A percentile compares a stretch with the other conserved stretches of the same genome.
Conservation (phyloP, 176 grass and related monocot species). For the Melocanna baccifera region DNA sequence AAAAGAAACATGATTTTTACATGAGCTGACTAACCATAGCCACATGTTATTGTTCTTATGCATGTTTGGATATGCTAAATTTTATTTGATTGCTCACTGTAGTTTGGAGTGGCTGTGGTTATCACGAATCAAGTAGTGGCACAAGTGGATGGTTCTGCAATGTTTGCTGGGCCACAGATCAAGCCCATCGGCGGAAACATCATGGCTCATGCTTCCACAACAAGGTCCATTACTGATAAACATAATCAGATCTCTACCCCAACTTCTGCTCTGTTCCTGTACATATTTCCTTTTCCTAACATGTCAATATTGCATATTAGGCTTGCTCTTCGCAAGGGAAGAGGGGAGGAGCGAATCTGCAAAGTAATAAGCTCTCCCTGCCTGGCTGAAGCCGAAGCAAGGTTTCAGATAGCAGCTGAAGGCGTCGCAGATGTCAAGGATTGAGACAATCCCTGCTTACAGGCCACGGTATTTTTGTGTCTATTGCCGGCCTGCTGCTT, state of each 20-base stretch:
- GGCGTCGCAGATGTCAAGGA: conserved; percentile 78
- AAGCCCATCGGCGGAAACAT: conserved; percentile 95
- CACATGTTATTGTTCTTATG: neutral
- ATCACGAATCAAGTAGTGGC: conserved; percentile 98
- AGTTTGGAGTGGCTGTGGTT: conserved; percentile 97
- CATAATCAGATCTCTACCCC: neutral
- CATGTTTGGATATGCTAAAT: conserved; percentile 1
- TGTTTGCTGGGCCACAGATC: conserved; percentile 88
- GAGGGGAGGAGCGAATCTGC: conserved; percentile 79
- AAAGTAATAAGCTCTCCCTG: conserved; percentile 93
- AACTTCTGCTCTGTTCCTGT: neutral
- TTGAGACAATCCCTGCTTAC: conserved; percentile 15
- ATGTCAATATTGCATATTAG: conserved; percentile 26
- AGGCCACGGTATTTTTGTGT: neutral
- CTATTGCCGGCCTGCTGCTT: neutral
- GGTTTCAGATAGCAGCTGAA: conserved; percentile 73
- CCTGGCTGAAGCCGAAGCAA: conserved; percentile 74
- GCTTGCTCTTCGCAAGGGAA: conserved; percentile 89
- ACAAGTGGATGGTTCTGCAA: conserved; percentile 93
- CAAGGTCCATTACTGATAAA: conserved; percentile 39
- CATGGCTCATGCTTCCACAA: conserved; percentile 95
- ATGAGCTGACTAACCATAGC: neutral
- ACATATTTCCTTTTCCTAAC: neutral
- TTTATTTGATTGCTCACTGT: conserved; percentile 5
- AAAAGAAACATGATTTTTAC: neutral